Conservation (phyloP, 257 asterid species). For the Rehmannia glutinosa region DNA sequence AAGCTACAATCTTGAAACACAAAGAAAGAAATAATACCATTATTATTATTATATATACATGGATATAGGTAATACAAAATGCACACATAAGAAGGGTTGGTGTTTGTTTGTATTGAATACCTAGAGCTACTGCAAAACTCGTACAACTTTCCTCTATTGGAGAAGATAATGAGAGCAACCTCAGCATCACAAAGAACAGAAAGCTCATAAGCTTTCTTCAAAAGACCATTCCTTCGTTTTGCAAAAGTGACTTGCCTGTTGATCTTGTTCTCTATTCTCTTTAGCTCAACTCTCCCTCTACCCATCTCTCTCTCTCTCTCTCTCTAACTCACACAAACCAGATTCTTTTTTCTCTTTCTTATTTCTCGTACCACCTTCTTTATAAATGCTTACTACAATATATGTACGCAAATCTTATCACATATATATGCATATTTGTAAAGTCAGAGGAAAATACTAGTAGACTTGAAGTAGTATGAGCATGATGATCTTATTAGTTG, state of each 20-base stretch:
- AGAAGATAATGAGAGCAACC: constrained; percentile 96
- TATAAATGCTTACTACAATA: too few species aligned
- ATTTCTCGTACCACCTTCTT: constrained; percentile 18
- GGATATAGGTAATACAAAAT: constrained; percentile 7
- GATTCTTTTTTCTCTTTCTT: constrained; percentile 15
- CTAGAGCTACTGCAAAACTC: constrained; percentile 99
- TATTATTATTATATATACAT: constrained; percentile 8
- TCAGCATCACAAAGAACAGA: constrained; percentile 95
- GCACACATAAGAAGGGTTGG: neutral
- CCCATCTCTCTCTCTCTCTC: constrained; percentile 43
- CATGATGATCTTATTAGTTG: too few species aligned
- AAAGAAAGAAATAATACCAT: neutral
- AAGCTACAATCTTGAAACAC: neutral
- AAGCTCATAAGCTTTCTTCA: constrained; percentile 97
- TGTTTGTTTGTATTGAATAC: constrained; percentile 41
- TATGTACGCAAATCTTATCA: too few species aligned
- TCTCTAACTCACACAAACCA: constrained; percentile 17
- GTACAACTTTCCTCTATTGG: constrained; percentile 98
- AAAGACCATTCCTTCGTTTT: constrained; percentile 84
- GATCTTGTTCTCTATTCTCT: constrained; percentile 95
- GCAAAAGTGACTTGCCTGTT: constrained; percentile 97
- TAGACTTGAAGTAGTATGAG: too few species aligned
- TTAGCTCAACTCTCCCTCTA: constrained; percentile 81
- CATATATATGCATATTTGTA: too few species aligned
- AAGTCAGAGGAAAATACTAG: too few species aligned